These are phyloP conservation scores for Quercus rubra DNA, from an alignment of 306 rosid genomes.

Conservation along the genomic window DNA sequence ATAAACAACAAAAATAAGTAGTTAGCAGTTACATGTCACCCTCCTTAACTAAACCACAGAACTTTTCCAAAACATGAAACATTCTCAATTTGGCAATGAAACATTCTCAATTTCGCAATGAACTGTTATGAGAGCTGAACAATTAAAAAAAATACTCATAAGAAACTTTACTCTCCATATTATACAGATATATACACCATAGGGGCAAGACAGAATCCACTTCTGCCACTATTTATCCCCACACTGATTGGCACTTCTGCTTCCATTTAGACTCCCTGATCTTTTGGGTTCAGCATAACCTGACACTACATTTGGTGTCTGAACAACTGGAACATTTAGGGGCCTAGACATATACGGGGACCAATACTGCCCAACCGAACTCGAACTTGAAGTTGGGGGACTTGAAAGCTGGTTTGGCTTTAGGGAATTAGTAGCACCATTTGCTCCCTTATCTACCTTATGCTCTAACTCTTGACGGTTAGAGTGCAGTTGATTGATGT, in stretches of 20 bases:
- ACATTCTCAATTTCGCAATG: not conserved
- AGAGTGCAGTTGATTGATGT: constrained; percentile 35
- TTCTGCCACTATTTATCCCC: constrained; percentile 6
- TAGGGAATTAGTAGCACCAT: not conserved
- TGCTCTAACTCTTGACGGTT: constrained; percentile 45
- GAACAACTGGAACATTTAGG: constrained; percentile 33
- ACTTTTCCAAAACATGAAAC: not conserved
- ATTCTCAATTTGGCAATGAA: not conserved
- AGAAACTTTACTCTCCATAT: not conserved
- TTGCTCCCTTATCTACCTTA: constrained; percentile 19
- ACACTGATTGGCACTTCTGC: constrained; percentile 9
- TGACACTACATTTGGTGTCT: constrained; percentile 40
- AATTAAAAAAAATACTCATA: not conserved
- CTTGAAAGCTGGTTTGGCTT: constrained; percentile 43
- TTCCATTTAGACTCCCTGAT: constrained; percentile 18
- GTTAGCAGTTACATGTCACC: not conserved
- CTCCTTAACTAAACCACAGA: not conserved
- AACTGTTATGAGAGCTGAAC: not conserved
- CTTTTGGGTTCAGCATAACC: constrained; percentile 28
- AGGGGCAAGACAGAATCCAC: not conserved
- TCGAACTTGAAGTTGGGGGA: constrained; percentile 35
- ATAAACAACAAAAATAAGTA: not conserved
- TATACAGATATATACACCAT: not conserved
- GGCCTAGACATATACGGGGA: constrained; percentile 39
- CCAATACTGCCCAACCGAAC: constrained; percentile 40